Evolutionary conservation across 352 stramenopile species (phyloP), one percentile per base, ranked within the genome.

Genomic region (Phytopythium vexans): DNA sequence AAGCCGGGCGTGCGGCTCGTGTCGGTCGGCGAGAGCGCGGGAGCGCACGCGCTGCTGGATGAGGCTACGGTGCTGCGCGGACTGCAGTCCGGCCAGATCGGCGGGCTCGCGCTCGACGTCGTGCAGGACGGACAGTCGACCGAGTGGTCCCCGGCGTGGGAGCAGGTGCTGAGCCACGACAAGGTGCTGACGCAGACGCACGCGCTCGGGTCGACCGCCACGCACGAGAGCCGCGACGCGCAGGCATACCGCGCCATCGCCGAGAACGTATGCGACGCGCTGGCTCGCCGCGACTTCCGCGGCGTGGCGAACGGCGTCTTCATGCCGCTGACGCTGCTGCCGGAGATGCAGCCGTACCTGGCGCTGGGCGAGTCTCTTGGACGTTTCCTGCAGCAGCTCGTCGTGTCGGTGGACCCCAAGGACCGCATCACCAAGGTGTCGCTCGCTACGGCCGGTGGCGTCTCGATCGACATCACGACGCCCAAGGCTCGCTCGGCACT

Each of bases 1-100:
- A 97, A 97, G 63, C 60, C 71, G 1, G 91, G 92, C 10, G 94
- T 97, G 8, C 88, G 90, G 35, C 76, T 99, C 52, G 65, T 98
- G 32, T 87, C 78, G 0, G 83, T 92, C 8, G 72, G 78, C 8
- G 81, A 91, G 58, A 86, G 87, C 66, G 77, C 74, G n/a, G 77
- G 74, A 1, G 72, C 71, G 11, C 52, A 75, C 36, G 92, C 88
- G 1, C 78, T 96, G 16, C 72, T 99, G 56, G 87, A 87, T 53
- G 77, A 86, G 42, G 77, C 76, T 16, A 80, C 81, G 81, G 58
- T 93, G 77, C 58, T 89, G 71, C 39, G 66, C 27, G 80, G 82
- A 21, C 63, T 94, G 45, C 56, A 84, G 57, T 78, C 71, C 2
- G 88, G 87, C 9, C 68, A 94, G 57, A 90, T 97, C 50, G 88